Evolutionary conservation across 2,329 filamentous ascomycete genomes (phyloP).

Genomic region (Knufia petricola): DNA sequence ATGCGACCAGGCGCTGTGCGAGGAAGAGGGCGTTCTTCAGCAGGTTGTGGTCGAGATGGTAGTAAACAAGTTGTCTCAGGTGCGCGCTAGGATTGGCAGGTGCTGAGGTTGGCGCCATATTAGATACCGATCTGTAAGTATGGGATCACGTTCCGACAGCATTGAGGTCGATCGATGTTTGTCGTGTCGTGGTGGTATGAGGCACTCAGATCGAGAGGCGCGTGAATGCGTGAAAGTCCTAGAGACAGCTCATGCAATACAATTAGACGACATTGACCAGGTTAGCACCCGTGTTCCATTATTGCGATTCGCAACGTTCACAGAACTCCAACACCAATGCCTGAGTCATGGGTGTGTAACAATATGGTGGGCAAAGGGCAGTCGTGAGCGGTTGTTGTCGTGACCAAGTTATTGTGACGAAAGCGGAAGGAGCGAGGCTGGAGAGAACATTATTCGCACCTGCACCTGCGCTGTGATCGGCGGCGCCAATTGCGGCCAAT

Average conservation of each 20-base stretch:
- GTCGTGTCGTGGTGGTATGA: neutral
- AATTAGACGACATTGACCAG: neutral
- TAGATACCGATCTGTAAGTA: neutral
- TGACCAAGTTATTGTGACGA: constrained; percentile 8
- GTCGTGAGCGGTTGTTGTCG: neutral
- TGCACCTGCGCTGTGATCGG: too few species aligned
- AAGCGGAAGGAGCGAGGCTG: constrained; percentile 9
- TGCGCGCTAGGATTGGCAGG: constrained; percentile 49
- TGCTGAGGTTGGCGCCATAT: constrained; percentile 45
- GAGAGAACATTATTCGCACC: too few species aligned
- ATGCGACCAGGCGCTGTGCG: constrained; percentile 72
- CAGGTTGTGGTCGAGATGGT: constrained; percentile 79
- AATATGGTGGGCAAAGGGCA: neutral
- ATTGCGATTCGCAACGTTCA: neutral
- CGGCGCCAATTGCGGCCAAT: too few species aligned
- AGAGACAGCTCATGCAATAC: neutral
- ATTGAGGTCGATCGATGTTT: constrained; percentile 2
- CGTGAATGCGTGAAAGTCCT: neutral
- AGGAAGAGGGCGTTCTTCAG: constrained; percentile 89
- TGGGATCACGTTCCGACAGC: neutral
- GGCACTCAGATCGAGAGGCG: neutral
- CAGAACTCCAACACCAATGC: neutral
- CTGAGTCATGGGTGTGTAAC: neutral
- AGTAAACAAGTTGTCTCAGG: constrained; percentile 57
- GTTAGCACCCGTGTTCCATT: neutral